Evolutionary conservation across 768 basidiomycete species (phyloP).

Genomic region (Termitomyces sp.): DNA sequence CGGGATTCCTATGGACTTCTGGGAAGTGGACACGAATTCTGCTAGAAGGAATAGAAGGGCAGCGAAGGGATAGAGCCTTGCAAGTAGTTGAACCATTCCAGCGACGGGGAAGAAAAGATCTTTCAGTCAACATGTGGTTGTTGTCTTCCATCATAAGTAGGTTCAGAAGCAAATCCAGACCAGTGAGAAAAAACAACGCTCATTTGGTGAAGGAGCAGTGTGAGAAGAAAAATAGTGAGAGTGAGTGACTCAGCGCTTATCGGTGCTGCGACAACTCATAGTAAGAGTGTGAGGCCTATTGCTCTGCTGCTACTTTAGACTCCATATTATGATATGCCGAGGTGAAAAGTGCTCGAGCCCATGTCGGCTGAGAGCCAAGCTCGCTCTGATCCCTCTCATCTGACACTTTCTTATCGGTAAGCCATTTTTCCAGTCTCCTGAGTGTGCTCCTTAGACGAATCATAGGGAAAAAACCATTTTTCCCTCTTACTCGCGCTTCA

Average conservation of each 20-base stretch:
- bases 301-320: too few species aligned
- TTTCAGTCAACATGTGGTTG: not conserved
- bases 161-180: too few species aligned
- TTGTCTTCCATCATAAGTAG: not conserved
- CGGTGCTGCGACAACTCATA: too few species aligned
- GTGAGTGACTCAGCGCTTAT: too few species aligned
- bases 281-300: too few species aligned
- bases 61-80: not conserved
- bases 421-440: too few species aligned
- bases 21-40: not conserved
- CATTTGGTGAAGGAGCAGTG: too few species aligned
- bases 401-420: too few species aligned
- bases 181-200: too few species aligned
- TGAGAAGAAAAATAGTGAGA: too few species aligned
- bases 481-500: conserved; percentile 9
- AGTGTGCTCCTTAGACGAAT: too few species aligned
- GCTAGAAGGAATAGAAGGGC: not conserved
- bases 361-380: conserved; percentile 39
- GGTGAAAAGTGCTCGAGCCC: conserved; percentile 73
- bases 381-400: conserved; percentile 46
- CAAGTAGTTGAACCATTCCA: not conserved
- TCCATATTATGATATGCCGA: conserved; percentile 61
- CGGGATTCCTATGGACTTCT: not conserved
- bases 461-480: not conserved
- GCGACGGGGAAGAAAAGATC: not conserved